A percentile compares a stretch with the other conserved stretches of the same genome.
phyloP scores from a whole-genome alignment of 805 yeast species.

The Zygosaccharomyces bailii region DNA sequence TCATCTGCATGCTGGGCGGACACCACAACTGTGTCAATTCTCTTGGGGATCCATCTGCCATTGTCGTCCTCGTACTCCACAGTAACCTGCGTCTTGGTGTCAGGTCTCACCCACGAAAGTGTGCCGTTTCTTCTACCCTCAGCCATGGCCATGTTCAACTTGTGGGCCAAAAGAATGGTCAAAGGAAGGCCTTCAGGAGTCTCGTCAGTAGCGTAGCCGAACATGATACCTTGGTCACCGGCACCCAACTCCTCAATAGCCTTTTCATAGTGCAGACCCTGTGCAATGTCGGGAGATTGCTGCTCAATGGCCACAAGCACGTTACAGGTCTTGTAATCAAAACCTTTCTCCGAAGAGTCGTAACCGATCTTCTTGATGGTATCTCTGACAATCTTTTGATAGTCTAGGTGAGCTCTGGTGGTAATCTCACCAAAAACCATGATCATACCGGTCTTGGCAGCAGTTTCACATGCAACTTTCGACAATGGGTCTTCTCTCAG shows the following conservation, averaged over 20 bases:
- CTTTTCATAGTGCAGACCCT: conserved; percentile 95
- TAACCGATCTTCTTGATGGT: conserved; percentile 98
- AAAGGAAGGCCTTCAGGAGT: conserved; percentile 96
- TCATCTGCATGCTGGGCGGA: conserved; percentile 98
- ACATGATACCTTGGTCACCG: conserved; percentile 99
- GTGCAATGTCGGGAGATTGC: conserved; percentile 98
- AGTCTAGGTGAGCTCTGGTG: conserved; percentile 92
- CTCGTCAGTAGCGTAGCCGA: conserved; percentile 99
- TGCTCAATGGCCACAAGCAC: conserved; percentile 98
- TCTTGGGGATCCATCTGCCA: conserved; percentile 92
- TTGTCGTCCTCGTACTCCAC: conserved; percentile 90
- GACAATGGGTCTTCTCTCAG: conserved; percentile 92
- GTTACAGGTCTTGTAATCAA: conserved; percentile 98
- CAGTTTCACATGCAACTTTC: conserved; percentile 99
- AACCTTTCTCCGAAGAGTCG: conserved; percentile 93
- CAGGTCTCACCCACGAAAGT: conserved; percentile 97
- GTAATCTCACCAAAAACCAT: conserved; percentile 99
- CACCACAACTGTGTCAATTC: conserved; percentile 97
- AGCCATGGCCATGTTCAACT: conserved; percentile 94
- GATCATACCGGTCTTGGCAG: conserved; percentile 98
- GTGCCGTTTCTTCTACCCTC: conserved; percentile 96
- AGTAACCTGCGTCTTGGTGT: conserved; percentile 99
- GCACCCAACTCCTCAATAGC: conserved; percentile 98
- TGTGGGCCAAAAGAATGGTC: conserved; percentile 91
- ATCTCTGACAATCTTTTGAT: conserved; percentile 96